Evolutionary conservation across 2,329 filamentous ascomycete species (phyloP).

Genomic region (Onygenales sp.): DNA sequence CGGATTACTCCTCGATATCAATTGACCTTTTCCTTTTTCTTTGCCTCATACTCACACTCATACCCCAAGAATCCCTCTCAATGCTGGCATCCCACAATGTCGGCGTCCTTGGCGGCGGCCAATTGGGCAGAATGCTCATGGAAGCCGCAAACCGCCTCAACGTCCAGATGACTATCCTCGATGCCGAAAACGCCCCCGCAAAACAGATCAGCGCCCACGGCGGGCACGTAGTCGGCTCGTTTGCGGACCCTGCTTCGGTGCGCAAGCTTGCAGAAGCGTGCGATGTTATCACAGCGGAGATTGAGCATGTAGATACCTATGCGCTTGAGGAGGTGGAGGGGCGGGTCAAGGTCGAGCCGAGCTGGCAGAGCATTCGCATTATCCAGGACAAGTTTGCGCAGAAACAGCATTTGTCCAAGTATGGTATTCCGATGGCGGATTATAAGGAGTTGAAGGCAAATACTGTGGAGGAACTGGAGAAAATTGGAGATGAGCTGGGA

Average conservation of each 20-base stretch:
- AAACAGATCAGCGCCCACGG: conserved; percentile 74
- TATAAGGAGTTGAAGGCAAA: conserved; percentile 57
- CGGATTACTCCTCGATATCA: no score
- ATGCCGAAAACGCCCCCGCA: conserved; percentile 65
- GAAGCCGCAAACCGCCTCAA: conserved; percentile 76
- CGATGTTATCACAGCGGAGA: conserved; percentile 84
- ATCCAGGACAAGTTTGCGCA: conserved; percentile 94
- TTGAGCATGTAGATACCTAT: conserved; percentile 88
- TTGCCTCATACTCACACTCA: not conserved
- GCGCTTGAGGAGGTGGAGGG: conserved; percentile 72
- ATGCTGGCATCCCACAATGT: conserved; percentile 17
- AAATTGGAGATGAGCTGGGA: conserved; percentile 56
- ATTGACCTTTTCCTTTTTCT: not conserved
- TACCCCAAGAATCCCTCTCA: not conserved
- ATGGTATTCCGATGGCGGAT: conserved; percentile 62
- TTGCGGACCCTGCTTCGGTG: conserved; percentile 73
- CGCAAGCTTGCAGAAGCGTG: conserved; percentile 65
- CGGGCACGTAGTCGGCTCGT: conserved; percentile 73
- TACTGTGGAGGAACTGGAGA: conserved; percentile 51
- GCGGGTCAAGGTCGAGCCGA: conserved; percentile 62
- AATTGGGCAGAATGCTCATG: conserved; percentile 87
- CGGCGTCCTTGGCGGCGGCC: conserved; percentile 54
- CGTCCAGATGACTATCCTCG: conserved; percentile 69
- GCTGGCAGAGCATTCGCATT: conserved; percentile 73
- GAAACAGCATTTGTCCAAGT: conserved; percentile 65